Evolutionary conservation across 2,329 filamentous ascomycete genomes (phyloP).

Genomic region (Penicillium sp.): DNA sequence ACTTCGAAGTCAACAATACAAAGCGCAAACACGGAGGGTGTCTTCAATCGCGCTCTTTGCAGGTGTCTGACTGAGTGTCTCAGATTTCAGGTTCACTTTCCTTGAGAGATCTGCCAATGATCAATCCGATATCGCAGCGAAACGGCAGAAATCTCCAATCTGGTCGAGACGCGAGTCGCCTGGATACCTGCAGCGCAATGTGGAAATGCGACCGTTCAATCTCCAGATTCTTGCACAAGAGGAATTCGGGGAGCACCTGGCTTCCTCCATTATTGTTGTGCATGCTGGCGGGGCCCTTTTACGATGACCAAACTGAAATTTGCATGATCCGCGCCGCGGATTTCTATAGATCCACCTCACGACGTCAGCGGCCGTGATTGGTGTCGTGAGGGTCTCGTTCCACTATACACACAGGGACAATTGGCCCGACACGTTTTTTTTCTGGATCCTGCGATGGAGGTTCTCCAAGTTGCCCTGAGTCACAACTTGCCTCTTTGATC

Average conservation of each 20-base stretch:
- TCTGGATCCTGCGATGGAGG: not conserved
- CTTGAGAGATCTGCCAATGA: too few relatives aligned
- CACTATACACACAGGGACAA: not conserved
- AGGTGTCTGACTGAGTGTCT: too few relatives aligned
- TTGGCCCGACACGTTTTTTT: not conserved
- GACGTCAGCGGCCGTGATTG: slow-evolving; percentile 1
- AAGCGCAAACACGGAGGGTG: too few relatives aligned
- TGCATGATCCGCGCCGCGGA: slow-evolving; percentile 3
- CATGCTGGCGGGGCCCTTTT: not conserved
- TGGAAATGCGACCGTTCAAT: too few relatives aligned
- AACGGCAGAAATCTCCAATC: too few relatives aligned
- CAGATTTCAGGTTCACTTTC: too few relatives aligned
- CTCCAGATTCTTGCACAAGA: not conserved
- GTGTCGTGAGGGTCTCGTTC: not conserved
- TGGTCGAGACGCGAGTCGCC: too few relatives aligned
- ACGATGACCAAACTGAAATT: not conserved
- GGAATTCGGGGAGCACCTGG: not conserved
- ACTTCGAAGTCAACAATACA: too few relatives aligned
- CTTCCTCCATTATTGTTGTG: not conserved
- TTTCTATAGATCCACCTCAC: slow-evolving; percentile 1
- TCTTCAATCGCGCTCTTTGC: too few relatives aligned
- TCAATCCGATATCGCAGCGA: too few relatives aligned
- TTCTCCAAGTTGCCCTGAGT: not conserved
- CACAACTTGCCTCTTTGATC: not conserved
- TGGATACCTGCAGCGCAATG: too few relatives aligned